Evolutionary conservation across 345 rosid species (phyloP).

Genomic region (Trapa incisa): DNA sequence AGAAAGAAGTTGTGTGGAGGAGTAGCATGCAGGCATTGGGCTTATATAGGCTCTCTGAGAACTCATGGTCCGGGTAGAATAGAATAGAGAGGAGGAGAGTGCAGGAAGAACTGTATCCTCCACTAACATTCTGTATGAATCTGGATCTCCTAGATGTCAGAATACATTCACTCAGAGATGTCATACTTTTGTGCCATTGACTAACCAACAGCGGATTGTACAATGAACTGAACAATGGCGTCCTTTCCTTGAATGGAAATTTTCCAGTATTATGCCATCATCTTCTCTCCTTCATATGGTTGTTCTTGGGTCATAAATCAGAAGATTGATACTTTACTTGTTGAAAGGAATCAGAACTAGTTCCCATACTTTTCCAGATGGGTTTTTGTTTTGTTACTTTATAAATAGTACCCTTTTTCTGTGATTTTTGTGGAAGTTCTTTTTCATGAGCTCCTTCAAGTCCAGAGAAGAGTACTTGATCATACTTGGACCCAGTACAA

Average conservation of each 20-base stretch:
- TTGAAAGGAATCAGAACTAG: neutral
- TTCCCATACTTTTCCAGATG: neutral
- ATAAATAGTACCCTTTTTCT: neutral
- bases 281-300: neutral
- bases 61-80: conserved; percentile 4
- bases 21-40: neutral
- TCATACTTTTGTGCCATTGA: neutral
- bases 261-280: neutral
- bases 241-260: neutral
- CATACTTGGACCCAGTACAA: neutral
- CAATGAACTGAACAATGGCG: neutral
- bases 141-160: conserved; percentile 5
- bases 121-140: neutral
- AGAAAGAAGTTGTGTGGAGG: neutral
- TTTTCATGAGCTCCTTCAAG: neutral
- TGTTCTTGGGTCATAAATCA: neutral
- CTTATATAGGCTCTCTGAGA: conserved; percentile 1
- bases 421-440: neutral
- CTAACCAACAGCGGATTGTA: neutral
- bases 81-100: neutral
- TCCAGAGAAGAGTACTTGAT: neutral
- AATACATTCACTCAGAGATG: neutral
- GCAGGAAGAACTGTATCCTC: neutral
- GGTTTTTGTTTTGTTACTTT: neutral
- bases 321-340: neutral